A percentile compares a stretch with the other conserved stretches of the same genome.
phyloP scores from a whole-genome alignment of 2,329 filamentous ascomycete species.

The Alternaria triticina region DNA sequence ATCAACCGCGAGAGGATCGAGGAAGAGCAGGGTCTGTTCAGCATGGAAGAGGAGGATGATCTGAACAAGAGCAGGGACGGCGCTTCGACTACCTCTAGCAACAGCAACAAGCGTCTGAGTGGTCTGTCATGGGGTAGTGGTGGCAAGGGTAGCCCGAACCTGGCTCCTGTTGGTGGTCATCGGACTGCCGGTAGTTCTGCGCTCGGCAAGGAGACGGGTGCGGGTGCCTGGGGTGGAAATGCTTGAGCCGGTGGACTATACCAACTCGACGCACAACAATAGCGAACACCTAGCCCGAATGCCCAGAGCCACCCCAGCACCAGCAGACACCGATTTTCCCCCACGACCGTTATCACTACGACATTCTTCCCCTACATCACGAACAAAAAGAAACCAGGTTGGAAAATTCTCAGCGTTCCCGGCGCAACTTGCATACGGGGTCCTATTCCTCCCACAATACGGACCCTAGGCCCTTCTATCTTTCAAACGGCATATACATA shows the following conservation, averaged over 20 bases:
- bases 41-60: slow-evolving; percentile 52
- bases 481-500: slow-evolving; percentile 13
- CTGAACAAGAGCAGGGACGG: slow-evolving; percentile 41
- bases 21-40: slow-evolving; percentile 52
- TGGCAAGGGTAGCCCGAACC: slow-evolving; percentile 44
- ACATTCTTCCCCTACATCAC: not conserved
- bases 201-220: slow-evolving; percentile 24
- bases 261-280: too few species aligned
- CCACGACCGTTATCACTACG: not conserved
- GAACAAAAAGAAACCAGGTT: not conserved
- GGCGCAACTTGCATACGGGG: slow-evolving; percentile 16
- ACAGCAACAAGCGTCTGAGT: slow-evolving; percentile 46
- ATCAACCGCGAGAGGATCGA: slow-evolving; percentile 51
- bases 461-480: not conserved
- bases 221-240: slow-evolving; percentile 29
- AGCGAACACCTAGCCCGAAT: fast-evolving
- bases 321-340: not conserved
- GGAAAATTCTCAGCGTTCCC: slow-evolving; percentile 14
- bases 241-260: slow-evolving; percentile 4
- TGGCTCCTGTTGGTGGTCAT: slow-evolving; percentile 44
- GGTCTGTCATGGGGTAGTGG: slow-evolving; percentile 47
- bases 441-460: not conserved
- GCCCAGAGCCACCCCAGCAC: not conserved
- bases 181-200: slow-evolving; percentile 27
- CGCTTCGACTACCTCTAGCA: slow-evolving; percentile 41